Conservation (phyloP, 352 stramenopile species). For the Globisporangium spiculum region DNA sequence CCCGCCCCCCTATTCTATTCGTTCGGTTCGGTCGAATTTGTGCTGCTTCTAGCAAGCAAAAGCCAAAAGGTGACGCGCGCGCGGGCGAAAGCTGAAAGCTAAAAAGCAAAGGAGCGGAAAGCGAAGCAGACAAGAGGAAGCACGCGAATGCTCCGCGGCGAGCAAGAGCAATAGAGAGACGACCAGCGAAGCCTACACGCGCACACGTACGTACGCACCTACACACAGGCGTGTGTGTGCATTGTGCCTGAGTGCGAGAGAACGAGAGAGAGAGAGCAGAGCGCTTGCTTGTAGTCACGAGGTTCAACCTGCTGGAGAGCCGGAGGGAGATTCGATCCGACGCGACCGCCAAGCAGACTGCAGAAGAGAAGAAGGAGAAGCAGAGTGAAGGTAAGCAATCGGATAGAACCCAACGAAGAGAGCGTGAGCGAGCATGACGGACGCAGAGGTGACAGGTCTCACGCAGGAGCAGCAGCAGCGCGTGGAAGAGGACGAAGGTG, state of each 20-base stretch:
- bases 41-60: conserved; percentile 1
- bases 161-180: not conserved
- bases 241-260: too few relatives aligned
- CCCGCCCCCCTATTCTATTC: too few relatives aligned
- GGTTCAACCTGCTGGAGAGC: not conserved
- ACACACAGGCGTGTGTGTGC: too few relatives aligned
- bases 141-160: not conserved
- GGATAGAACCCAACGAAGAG: too few relatives aligned
- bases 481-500: not conserved
- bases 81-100: not conserved
- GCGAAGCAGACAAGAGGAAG: not conserved
- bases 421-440: conserved; percentile 7
- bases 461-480: not conserved
- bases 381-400: not conserved
- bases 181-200: not conserved
- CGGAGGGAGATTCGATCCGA: conserved; percentile 7
- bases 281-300: not conserved
- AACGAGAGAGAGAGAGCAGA: not conserved
- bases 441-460: conserved; percentile 12
- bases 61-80: not conserved
- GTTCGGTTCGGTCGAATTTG: not conserved
- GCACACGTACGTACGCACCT: not conserved
- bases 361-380: not conserved
- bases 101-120: not conserved
- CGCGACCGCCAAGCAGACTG: not conserved